A percentile compares a stretch with the other conserved stretches of the same genome.
phyloP scores from a whole-genome alignment of 305 asterid species.

The Plantago coronopus region DNA sequence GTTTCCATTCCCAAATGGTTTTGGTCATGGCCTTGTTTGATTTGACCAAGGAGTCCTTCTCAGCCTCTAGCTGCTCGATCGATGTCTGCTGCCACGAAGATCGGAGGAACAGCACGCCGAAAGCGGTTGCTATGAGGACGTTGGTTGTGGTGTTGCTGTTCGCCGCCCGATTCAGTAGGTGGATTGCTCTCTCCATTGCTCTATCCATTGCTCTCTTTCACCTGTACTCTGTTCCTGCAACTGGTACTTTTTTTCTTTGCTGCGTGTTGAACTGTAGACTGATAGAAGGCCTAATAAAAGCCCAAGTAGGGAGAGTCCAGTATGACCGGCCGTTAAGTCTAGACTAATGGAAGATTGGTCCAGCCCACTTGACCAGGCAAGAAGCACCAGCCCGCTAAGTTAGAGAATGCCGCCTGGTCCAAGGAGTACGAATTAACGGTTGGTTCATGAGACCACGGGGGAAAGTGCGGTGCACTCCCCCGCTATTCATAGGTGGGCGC shows the following conservation, averaged over 20 bases:
- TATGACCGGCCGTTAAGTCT: no score
- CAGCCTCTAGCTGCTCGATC: slow-evolving; percentile 54
- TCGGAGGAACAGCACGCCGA: slow-evolving; percentile 49
- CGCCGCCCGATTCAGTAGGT: slow-evolving; percentile 44
- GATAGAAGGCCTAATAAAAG: no score
- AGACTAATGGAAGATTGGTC: no score
- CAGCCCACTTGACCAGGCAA: no score
- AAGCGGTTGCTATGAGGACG: slow-evolving; percentile 39
- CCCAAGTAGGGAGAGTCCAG: no score
- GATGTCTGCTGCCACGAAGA: slow-evolving; percentile 49
- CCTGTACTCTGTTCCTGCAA: background rate
- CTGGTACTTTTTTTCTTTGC: background rate
- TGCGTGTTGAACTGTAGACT: background rate
- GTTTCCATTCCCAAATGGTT: slow-evolving; percentile 79
- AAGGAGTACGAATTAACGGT: no score
- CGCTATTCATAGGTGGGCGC: no score
- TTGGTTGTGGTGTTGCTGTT: slow-evolving; percentile 56
- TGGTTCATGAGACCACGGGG: no score
- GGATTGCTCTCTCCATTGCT: slow-evolving; percentile 46
- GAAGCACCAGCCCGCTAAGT: no score
- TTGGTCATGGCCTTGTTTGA: slow-evolving; percentile 53
- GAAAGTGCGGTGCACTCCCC: no score
- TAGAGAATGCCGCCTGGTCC: no score
- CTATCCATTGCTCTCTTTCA: background rate
- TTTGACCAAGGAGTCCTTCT: slow-evolving; percentile 46